A percentile compares a stretch with the other conserved stretches of the same genome.
These are phyloP conservation scores for Coprinopsis strossmayeri DNA, from an alignment of 768 basidiomycete genomes.

Conservation along the genomic window DNA sequence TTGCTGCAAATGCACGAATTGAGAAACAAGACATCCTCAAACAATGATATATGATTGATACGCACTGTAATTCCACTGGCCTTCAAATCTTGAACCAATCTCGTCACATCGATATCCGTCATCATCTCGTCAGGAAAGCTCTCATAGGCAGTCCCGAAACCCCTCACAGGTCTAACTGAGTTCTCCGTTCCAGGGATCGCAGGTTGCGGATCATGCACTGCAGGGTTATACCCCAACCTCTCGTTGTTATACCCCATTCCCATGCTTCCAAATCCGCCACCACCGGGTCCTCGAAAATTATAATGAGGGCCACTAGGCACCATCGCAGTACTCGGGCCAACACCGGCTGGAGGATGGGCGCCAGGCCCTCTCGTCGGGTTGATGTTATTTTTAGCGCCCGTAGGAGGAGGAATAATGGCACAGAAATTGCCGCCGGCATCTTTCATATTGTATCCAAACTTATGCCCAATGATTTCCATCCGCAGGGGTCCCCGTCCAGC, in stretches of 20 bases:
- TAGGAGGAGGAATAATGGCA: slow-evolving; percentile 36
- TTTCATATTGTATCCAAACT: slow-evolving; percentile 63
- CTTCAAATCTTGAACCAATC: slow-evolving; percentile 49
- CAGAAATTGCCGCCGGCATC: slow-evolving; percentile 56
- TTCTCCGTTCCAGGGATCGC: slow-evolving; percentile 10
- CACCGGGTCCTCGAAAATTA: slow-evolving; percentile 11
- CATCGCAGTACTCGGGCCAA: not conserved
- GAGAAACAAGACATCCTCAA: slow-evolving; percentile 2
- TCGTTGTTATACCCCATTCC: slow-evolving; percentile 32
- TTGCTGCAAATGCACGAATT: slow-evolving; percentile 32
- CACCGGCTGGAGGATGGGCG: not conserved
- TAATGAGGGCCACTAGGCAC: not conserved
- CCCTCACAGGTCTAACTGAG: slow-evolving; percentile 29
- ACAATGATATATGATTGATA: slow-evolving; percentile 7
- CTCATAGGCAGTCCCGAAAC: slow-evolving; percentile 46
- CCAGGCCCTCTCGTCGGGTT: slow-evolving; percentile 17
- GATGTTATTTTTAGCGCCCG: slow-evolving; percentile 30
- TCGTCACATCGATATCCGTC: slow-evolving; percentile 56
- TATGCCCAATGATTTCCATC: slow-evolving; percentile 62
- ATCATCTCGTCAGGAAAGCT: slow-evolving; percentile 48
- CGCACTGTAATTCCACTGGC: slow-evolving; percentile 43
- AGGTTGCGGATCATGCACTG: slow-evolving; percentile 10
- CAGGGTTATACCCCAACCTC: slow-evolving; percentile 25
- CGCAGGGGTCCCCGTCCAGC: slow-evolving; percentile 57
- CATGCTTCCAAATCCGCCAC: slow-evolving; percentile 25